Evolutionary conservation across 495 filamentous ascomycete genomes (phyloP), one percentile per base, ranked within the genome.

Genomic region (Filosporella fistucella): DNA sequence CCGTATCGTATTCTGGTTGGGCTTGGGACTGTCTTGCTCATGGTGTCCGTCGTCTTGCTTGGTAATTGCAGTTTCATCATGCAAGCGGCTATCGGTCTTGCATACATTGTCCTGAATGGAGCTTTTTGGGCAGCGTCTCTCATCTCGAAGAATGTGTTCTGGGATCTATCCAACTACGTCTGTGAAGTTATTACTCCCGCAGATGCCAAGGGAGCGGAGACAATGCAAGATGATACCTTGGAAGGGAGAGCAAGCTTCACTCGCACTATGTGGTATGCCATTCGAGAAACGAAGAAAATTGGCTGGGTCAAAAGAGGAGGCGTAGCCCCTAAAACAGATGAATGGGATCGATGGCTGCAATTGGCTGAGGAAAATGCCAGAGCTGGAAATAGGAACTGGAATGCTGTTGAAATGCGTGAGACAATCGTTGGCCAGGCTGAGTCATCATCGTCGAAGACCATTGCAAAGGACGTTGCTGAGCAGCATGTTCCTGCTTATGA

Each of bases 31-130:
- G 68, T 82, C 24, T 56, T 81, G 16, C 63, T 85, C 36, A 84
- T 84, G 80, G 64, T 75, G 3, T 65, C 70, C 4, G 76, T 85
- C 9, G 76, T 84, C 25, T 55, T 83, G 39, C 55, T 85, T 50
- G 80, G 77, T 10, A 84, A 83, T 60, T 78, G 78, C 63, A 67
- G 67, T 18, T 82, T 77, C 70, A 64, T 66, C 10, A 69, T 76
- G 54, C 80, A 85, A 59, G 71, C 72, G 6, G 70, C 78, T 11
- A 72, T 84, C 38, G 78, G 77, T 12, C 60, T 58, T 14, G 62
- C 68, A 7, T 84, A 84, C 49, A 76, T 83, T 42, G 44, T 74
- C 10, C 65, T 84, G 17, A 85, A 85, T 49, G 74, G 74, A 9
- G 46, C 75, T 0, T 85, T 81, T 59, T 84, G 79, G 80, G 60